Base-by-base conservation (phyloP, 2,329 filamentous ascomycete species). In the Aureobasidium zeae region DNA sequence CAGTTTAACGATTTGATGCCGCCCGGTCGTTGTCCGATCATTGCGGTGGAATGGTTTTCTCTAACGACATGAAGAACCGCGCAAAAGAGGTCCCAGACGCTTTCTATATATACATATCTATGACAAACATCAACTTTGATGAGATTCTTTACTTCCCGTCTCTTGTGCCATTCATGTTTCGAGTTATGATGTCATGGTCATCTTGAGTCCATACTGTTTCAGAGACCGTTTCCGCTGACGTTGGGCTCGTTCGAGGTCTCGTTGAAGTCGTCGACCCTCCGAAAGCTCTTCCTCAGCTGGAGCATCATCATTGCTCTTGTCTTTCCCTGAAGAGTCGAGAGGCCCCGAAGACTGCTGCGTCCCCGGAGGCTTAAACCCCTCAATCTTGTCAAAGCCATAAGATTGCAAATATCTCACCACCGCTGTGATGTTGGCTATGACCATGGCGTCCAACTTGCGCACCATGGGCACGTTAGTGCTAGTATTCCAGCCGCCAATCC, bases 21-120 rank as follows among this genome's bases (percentile, higher is more conserved):
- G 30, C 21, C n/a, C 22, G 12, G 4, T 34, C 9, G 17, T 21
- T 22, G 2, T 22, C 30, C 30, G 8, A 34, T 28, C 30, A 43
- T 34, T 29, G 30, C 30, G 12, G 39, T 33, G 39, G 39, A 43
- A 43, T 43, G 39, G 33, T 43, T 33, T n/a, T n/a, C n/a, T n/a
- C n/a, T n/a, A n/a, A 43, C 28, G 39, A 43, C 39, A 28, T 43
- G 39, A n/a, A n/a, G n/a, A n/a, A n/a, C n/a, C n/a, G n/a, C n/a
- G n/a, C n/a, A n/a, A n/a, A n/a, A n/a, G n/a, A n/a, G n/a, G n/a
- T n/a, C n/a, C n/a, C n/a, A n/a, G n/a, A n/a, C n/a, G n/a, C n/a
- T n/a, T n/a, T n/a, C n/a, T n/a, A n/a, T n/a, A n/a, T n/a, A n/a
- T n/a, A n/a, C n/a, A n/a, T n/a, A n/a, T n/a, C n/a, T n/a, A n/a